Percentiles rank a stretch among this genome's conserved stretches.
Evolutionary conservation across 345 rosid species (phyloP).

Genomic region (Pistacia atlantica): DNA sequence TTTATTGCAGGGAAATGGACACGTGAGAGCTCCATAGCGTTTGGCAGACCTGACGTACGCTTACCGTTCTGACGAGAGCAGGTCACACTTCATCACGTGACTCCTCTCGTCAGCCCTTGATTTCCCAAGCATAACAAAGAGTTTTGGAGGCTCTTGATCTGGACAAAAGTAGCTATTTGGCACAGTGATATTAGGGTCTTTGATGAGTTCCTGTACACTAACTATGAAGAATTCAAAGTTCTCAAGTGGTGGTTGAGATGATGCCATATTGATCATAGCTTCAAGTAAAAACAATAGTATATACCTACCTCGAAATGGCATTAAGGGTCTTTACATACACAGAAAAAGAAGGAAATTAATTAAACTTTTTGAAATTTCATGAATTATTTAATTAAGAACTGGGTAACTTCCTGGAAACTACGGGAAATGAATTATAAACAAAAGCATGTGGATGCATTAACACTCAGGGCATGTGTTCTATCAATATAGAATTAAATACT

Average conservation of each 20-base stretch:
- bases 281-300: background rate
- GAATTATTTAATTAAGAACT: background rate
- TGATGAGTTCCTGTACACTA: conserved; percentile 34
- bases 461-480: too few relatives aligned
- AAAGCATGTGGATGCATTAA: too few relatives aligned
- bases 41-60: too few relatives aligned
- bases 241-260: background rate
- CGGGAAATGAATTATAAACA: too few relatives aligned
- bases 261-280: conserved; percentile 13
- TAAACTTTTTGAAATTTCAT: background rate
- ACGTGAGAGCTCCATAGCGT: too few relatives aligned
- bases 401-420: too few relatives aligned
- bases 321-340: conserved; percentile 4
- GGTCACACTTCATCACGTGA: too few relatives aligned
- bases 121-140: too few relatives aligned
- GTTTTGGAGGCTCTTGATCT: background rate
- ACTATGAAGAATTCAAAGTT: background rate
- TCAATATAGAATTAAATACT: too few relatives aligned
- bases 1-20: too few relatives aligned
- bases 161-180: background rate
- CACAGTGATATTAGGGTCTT: conserved; percentile 20
- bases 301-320: background rate
- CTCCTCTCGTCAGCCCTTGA: too few relatives aligned
- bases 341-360: background rate
- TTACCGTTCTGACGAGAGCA: too few relatives aligned